Conservation (phyloP, 2,329 filamentous ascomycete genomes). For the Pezicula carpinea region DNA sequence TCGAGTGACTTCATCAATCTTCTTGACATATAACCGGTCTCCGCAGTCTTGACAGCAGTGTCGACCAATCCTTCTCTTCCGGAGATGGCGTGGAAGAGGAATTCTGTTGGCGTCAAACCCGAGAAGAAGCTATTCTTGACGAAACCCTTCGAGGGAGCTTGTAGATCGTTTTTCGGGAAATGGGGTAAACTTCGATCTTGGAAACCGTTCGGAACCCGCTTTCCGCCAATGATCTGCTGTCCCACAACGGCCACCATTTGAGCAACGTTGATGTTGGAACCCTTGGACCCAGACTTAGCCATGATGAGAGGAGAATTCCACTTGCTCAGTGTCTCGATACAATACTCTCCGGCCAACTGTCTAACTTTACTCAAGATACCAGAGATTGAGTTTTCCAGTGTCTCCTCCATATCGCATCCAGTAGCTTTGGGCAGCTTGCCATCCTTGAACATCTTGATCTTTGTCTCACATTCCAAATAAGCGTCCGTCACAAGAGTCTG, state of each 20-base stretch:
- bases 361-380: conserved; percentile 90
- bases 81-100: conserved; percentile 97
- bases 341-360: conserved; percentile 84
- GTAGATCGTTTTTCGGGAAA: conserved; percentile 87
- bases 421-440: conserved; percentile 81
- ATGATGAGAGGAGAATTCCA: conserved; percentile 94
- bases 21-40: conserved; percentile 98
- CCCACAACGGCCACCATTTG: conserved; percentile 98
- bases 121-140: conserved; percentile 97
- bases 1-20: conserved; percentile 97
- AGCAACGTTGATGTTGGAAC: conserved; percentile 95
- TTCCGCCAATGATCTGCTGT: conserved; percentile 93
- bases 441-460: conserved; percentile 75
- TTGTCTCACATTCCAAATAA: conserved; percentile 74
- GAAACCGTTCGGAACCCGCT: conserved; percentile 92
- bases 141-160: conserved; percentile 95
- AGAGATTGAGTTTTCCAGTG: conserved; percentile 84
- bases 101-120: conserved; percentile 83
- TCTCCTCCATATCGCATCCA: conserved; percentile 87
- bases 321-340: conserved; percentile 82
- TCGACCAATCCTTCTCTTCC: conserved; percentile 98
- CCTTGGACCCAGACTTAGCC: conserved; percentile 96
- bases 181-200: conserved; percentile 93
- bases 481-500: conserved; percentile 70
- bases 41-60: conserved; percentile 97